Evolutionary conservation across 177 flowering plant genomes (phyloP).

Genomic region (Vitis hybrid): DNA sequence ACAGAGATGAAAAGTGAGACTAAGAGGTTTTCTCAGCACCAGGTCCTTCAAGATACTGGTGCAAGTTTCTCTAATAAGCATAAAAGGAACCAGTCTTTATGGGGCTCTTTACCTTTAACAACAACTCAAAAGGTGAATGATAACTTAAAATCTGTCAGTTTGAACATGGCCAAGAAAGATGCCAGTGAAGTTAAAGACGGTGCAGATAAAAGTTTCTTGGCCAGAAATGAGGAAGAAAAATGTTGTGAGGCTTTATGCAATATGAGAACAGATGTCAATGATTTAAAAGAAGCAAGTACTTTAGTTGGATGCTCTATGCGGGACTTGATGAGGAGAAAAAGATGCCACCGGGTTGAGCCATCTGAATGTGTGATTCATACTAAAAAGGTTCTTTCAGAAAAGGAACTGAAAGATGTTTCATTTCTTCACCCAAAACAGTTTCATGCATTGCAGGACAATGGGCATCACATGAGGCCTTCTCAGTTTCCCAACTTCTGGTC

Average conservation of each 20-base stretch:
- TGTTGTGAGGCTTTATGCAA: constrained; percentile 13
- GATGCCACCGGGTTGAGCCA: constrained; percentile 39
- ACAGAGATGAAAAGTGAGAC: constrained; percentile 19
- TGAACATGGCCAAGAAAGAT: constrained; percentile 9
- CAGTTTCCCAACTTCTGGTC: constrained; percentile 12
- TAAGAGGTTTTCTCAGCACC: constrained; percentile 20
- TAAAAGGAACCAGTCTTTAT: constrained; percentile 28
- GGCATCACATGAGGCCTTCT: constrained; percentile 10
- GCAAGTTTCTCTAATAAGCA: constrained; percentile 10
- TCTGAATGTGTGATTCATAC: constrained; percentile 32
- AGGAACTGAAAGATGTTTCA: constrained; percentile 8
- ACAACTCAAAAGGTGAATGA: constrained; percentile 19
- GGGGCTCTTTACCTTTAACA: constrained; percentile 69
- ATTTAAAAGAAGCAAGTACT: constrained; percentile 24
- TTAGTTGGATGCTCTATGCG: constrained; percentile 57
- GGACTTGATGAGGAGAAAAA: constrained; percentile 91
- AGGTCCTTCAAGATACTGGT: constrained; percentile 13
- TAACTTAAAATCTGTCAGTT: constrained; percentile 21
- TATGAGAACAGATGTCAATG: constrained; percentile 11
- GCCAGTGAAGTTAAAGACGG: constrained; percentile 18
- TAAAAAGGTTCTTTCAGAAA: constrained; percentile 17
- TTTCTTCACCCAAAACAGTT: constrained; percentile 22
- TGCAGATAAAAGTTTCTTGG: constrained; percentile 15
- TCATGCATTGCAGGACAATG: constrained; percentile 12
- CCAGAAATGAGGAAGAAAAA: constrained; percentile 20